Conservation (phyloP, 208 protist genomes). For the Crithidia sp. region DNA sequence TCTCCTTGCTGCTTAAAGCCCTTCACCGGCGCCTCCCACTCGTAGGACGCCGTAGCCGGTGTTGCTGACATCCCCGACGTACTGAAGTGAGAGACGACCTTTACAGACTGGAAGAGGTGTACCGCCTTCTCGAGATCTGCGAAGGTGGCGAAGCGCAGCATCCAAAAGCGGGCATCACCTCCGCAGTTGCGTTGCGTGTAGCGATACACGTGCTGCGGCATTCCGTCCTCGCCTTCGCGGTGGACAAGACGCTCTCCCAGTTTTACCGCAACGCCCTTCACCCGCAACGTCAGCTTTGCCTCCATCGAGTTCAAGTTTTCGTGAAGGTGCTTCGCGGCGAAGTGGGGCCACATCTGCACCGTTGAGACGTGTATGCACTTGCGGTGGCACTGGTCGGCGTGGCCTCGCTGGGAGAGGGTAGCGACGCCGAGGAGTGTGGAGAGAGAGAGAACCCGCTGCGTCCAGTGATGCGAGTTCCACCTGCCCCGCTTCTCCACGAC, state of each 20-base stretch:
- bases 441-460: slow-evolving; percentile 12
- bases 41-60: too few species aligned
- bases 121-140: slow-evolving; percentile 9
- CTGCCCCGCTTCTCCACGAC: slow-evolving; percentile 10
- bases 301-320: slow-evolving; percentile 4
- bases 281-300: slow-evolving; percentile 11
- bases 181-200: slow-evolving; percentile 9
- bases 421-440: background rate
- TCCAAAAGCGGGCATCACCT: background rate
- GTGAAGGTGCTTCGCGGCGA: background rate
- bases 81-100: background rate
- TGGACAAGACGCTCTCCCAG: slow-evolving; percentile 4
- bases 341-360: slow-evolving; percentile 17
- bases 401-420: background rate
- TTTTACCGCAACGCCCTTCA: slow-evolving; percentile 3
- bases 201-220: background rate
- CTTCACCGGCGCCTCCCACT: too few species aligned
- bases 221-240: background rate
- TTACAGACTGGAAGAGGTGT: slow-evolving; percentile 5
- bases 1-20: background rate
- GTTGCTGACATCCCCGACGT: too few species aligned
- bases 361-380: background rate
- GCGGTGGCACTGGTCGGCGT: background rate
- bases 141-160: slow-evolving; percentile 19
- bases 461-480: background rate